Evolutionary conservation across 164 flowering plant genomes (phyloP).

Genomic region (Magnolia sinica): DNA sequence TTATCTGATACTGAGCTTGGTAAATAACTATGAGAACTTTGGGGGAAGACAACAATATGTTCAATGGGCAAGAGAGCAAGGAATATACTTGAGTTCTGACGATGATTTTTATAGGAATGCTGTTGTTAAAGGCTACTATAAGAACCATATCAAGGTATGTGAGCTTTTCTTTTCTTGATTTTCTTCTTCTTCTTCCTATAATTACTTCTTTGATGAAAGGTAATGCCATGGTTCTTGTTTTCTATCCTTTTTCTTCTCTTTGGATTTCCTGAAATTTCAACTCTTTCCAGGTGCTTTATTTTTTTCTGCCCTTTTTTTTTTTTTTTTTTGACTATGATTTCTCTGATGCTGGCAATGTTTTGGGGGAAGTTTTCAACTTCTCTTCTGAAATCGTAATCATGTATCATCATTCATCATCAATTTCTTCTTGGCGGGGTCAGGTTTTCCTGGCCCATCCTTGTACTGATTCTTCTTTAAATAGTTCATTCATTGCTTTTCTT

Average conservation of each 20-base stretch:
- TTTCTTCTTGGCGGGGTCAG: no score
- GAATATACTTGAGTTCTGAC: slow-evolving; percentile 25
- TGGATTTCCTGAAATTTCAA: not conserved
- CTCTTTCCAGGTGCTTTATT: not conserved
- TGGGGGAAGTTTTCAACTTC: not conserved
- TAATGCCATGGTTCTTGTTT: not conserved
- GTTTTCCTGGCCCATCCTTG: no score
- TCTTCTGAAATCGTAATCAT: not conserved
- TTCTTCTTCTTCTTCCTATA: not conserved
- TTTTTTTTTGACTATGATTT: no score
- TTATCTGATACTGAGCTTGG: slow-evolving; percentile 46
- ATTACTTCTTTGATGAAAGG: not conserved
- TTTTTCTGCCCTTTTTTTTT: no score
- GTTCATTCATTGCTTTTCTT: no score
- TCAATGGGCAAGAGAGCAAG: slow-evolving; percentile 49
- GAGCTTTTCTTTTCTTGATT: not conserved
- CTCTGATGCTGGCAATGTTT: not conserved
- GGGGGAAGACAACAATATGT: slow-evolving; percentile 57
- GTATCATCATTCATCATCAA: not conserved
- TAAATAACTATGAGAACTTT: slow-evolving; percentile 42
- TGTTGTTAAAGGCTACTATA: slow-evolving; percentile 40
- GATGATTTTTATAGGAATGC: slow-evolving; percentile 51
- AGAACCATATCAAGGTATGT: slow-evolving; percentile 51
- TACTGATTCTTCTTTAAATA: no score
- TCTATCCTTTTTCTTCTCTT: not conserved